Conservation (phyloP, 2,329 filamentous ascomycete genomes). For the Curvularia hawaiiensis region DNA sequence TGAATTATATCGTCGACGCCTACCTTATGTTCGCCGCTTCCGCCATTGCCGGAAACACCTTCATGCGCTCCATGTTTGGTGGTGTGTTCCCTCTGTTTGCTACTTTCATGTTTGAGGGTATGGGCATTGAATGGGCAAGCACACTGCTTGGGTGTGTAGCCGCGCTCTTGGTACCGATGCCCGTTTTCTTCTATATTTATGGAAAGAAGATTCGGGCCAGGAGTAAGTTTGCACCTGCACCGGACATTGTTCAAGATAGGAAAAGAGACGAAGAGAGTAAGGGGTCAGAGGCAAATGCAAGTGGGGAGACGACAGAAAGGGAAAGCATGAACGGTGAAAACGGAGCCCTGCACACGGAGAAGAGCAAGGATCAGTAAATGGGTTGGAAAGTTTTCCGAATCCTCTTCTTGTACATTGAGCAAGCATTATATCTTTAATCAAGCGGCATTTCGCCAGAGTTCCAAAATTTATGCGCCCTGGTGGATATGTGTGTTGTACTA, state of each 20-base stretch:
- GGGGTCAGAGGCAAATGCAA: constrained; percentile 12
- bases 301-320: constrained; percentile 15
- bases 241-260: constrained; percentile 46
- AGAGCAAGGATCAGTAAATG: constrained; percentile 21
- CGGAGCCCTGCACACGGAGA: constrained; percentile 14
- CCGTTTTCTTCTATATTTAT: constrained; percentile 51
- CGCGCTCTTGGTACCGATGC: constrained; percentile 50
- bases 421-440: constrained; percentile 4
- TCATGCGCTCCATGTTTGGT: constrained; percentile 57
- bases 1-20: constrained; percentile 65
- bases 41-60: constrained; percentile 62
- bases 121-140: constrained; percentile 56
- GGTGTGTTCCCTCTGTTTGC: constrained; percentile 61
- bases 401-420: constrained; percentile 5
- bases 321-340: constrained; percentile 8
- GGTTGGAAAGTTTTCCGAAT: neutral
- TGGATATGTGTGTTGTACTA: neutral
- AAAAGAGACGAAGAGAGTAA: constrained; percentile 42
- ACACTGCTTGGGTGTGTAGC: constrained; percentile 54
- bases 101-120: constrained; percentile 60
- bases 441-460: neutral
- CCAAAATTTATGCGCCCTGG: neutral
- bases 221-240: constrained; percentile 51
- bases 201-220: constrained; percentile 52
- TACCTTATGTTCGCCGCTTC: constrained; percentile 62